Evolutionary conservation across 2,329 filamentous ascomycete genomes (phyloP), one percentile per base, ranked within the genome.

Genomic region (Colletotrichum tanaceti): DNA sequence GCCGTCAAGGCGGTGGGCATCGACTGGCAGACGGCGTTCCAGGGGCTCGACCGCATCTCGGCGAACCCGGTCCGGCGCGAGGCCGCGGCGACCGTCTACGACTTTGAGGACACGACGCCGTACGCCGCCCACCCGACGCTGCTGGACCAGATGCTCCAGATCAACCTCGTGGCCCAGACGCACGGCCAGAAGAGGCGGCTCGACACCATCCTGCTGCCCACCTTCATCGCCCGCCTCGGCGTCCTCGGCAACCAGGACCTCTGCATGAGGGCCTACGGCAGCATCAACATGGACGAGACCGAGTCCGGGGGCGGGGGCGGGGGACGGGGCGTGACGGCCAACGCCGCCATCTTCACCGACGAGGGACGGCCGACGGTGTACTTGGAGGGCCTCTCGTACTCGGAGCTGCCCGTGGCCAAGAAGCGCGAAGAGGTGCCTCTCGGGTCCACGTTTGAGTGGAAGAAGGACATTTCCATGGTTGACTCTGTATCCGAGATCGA

Each of bases 401-500:
- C 63, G 3, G 58, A 66, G 50, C 32, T 66, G 9, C 63, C 63
- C 0, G 49, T 61, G 9, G 57, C 63, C 13, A n/a, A n/a, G n/a
- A 66, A 66, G 58, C 63, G 58, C 1, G 49, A 57, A 32, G 63
- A 66, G 7, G 49, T 61, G 6, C 35, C 52, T 3, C 63, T 66
- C n/a, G 63, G 63, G 1, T 62, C 58, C 10, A 61, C 50, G 18
- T 66, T 66, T 20, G 63, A 66, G 35, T 66, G 63, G 63, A 62
- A 55, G 1, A 18, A 47, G 9, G 63, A 66, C 11, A 49, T 61
- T 16, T 57, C 63, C 1, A 61, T 66, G 49, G 3, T 61, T 2
- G 50, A 57, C n/a, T 62, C 50, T 0, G 20, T 66, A 0, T 10
- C 41, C 0, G 63, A 66, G 1, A 7, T 62, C 1, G 7, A 32